Evolutionary conservation across 768 basidiomycete genomes (phyloP), one percentile per base, ranked within the genome.

Genomic region (Psilocybe azurescens): DNA sequence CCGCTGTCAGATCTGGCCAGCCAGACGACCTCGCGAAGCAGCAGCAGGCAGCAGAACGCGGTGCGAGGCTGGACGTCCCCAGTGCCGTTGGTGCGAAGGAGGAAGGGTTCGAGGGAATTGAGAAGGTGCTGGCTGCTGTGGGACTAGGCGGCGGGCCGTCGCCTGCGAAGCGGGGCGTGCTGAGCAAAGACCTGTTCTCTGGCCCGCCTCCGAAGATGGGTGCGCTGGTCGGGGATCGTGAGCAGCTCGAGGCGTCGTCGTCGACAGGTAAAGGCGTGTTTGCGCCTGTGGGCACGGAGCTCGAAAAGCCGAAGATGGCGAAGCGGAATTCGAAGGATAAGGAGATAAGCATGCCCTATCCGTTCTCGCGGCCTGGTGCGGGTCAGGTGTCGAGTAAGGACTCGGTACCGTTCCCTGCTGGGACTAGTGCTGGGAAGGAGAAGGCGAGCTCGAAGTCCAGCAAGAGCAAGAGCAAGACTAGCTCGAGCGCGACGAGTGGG

Each of bases 131-230:
- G 77, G 78, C 90, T 66, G 72, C 89, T 72, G 71, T 86, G 75
- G 72, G 91, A 65, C 67, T 86, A 11, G 47, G 20, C 65, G 60
- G 75, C 60, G 73, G 78, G 6, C 84, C 87, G 2, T 75, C 83
- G 1, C 84, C 86, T 32, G 84, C 87, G 10, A 75, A 85, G 9
- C 77, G 90, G 2, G 83, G 83, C 2, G 80, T 82, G n/a, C 76
- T 93, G 18, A 81, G 85, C 3, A 84, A 80, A 0, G 88, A 91
- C 47, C 73, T 93, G 63, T 93, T 93, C 66, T 81, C 84, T 53
- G 78, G 72, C n/a, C 87, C 86, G 0, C 20, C 48, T 24, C 62
- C 62, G 6, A 49, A 41, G 47, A 65, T 69, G 18, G 68, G 50
- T 7, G 56, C 68, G 4, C 50, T 69, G 30, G 57, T 50, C 11